These are phyloP conservation scores for Penicillium sp. DNA, from an alignment of 2,329 filamentous ascomycete species.

Conservation along the genomic window DNA sequence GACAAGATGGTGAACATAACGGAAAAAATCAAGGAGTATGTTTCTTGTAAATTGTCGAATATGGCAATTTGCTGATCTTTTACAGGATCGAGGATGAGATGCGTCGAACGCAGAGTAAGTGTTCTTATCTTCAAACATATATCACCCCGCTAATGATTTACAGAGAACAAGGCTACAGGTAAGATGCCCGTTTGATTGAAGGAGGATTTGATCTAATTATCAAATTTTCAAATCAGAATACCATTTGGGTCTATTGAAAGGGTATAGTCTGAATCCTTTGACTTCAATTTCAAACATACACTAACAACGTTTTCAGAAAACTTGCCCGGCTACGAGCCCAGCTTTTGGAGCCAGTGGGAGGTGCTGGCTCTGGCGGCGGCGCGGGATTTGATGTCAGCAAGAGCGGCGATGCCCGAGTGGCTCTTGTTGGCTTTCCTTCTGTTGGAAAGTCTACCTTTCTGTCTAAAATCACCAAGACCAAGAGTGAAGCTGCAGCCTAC, in stretches of 20 bases:
- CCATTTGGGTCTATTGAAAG: slow-evolving; percentile 95
- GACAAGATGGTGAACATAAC: slow-evolving; percentile 94
- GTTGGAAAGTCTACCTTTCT: slow-evolving; percentile 98
- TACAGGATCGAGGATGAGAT: slow-evolving; percentile 98
- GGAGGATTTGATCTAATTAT: slow-evolving; percentile 4
- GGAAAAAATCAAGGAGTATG: slow-evolving; percentile 98
- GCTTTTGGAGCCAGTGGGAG: slow-evolving; percentile 82
- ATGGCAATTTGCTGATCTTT: slow-evolving; percentile 8
- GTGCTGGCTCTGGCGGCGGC: slow-evolving; percentile 73
- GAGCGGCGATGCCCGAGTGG: slow-evolving; percentile 92
- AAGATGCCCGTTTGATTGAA: slow-evolving; percentile 39
- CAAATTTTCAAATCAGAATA: slow-evolving; percentile 65
- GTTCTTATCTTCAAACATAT: slow-evolving; percentile 5
- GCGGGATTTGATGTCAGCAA: slow-evolving; percentile 90
- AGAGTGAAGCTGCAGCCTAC: slow-evolving; percentile 92
- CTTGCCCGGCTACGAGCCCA: slow-evolving; percentile 92
- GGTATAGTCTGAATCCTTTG: slow-evolving; percentile 52
- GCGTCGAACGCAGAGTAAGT: slow-evolving; percentile 93
- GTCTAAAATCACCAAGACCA: slow-evolving; percentile 98
- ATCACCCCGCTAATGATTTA: slow-evolving; percentile 30
- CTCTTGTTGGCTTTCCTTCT: slow-evolving; percentile 96
- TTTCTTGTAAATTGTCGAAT: slow-evolving; percentile 11
- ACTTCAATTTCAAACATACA: background rate
- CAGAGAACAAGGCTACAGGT: slow-evolving; percentile 99
- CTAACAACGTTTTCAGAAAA: slow-evolving; percentile 62